Evolutionary conservation across 2,329 filamentous ascomycete genomes (phyloP), one percentile per base, ranked within the genome.

Genomic region (Hysterium pulicare): DNA sequence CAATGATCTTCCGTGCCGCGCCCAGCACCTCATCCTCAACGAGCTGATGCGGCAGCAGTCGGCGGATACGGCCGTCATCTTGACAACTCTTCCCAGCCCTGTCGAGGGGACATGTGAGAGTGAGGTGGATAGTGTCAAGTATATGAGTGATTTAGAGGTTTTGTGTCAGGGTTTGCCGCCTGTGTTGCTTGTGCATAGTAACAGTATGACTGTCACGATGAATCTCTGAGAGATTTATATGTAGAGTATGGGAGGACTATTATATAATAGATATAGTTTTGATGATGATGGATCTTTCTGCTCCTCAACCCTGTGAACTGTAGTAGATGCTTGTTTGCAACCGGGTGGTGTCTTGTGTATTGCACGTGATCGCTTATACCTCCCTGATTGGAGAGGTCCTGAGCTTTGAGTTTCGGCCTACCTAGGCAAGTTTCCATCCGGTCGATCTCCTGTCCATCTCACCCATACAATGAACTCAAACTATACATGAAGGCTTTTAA

Each of bases 151-250:
- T 64, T 72, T 91, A 46, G 86, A 93, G 64, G 79, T 93, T 2
- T 68, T 95, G 44, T 91, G 86, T 63, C 79, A 84, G 55, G 84
- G 80, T 9, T 69, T 91, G 47, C 87, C 88, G 21, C 88, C 89
- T 1, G 81, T 82, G 34, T 64, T 94, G 55, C 71, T 95, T 63
- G 86, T 95, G 30, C 78, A 94, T 67, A 90, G 86, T 66, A 94
- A 94, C 66, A 89, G 83, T 57, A 90, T 94, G 85, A 94, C 87
- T 13, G 88, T 94, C 35, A 94, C 86, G 5, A 86, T 86, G 57
- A 86, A 83, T 61, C 66, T 88, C 47, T 87, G 55, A 60, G 36
- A 8, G 8, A 28, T 28, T 7, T 13, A 28, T 28, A 28, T n/a
- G 24, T 28, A 28, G 24, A 28, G 7, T 28, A 13, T 28, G 24